Conservation (phyloP, 768 basidiomycete species). For the Hygrophorus russula region DNA sequence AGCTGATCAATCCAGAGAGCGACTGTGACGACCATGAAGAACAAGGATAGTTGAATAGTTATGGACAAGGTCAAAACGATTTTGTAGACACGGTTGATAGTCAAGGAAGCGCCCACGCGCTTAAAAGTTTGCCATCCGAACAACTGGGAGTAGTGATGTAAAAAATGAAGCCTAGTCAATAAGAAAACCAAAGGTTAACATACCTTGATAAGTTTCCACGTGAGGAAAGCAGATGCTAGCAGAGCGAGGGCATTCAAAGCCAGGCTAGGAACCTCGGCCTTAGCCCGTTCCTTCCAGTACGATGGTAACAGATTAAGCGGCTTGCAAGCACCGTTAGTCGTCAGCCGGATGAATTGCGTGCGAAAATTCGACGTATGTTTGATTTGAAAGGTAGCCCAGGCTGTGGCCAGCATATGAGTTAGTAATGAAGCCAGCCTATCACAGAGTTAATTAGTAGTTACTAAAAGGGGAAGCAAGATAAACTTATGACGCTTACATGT, state of each 20-base stretch:
- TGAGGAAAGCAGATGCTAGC: slow-evolving; percentile 49
- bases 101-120: slow-evolving; percentile 65
- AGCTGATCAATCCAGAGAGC: slow-evolving; percentile 73
- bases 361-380: slow-evolving; percentile 47
- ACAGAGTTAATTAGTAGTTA: slow-evolving; percentile 10
- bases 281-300: slow-evolving; percentile 54
- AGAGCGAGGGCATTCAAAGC: slow-evolving; percentile 51
- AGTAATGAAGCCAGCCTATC: slow-evolving; percentile 45
- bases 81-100: slow-evolving; percentile 68
- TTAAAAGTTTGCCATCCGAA: slow-evolving; percentile 89
- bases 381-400: slow-evolving; percentile 65
- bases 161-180: neutral
- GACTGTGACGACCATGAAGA: slow-evolving; percentile 63
- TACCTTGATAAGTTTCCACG: slow-evolving; percentile 70
- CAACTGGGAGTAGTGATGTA: slow-evolving; percentile 21
- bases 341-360: slow-evolving; percentile 39
- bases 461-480: neutral
- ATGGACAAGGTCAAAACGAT: slow-evolving; percentile 60
- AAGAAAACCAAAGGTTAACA: neutral
- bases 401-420: slow-evolving; percentile 64
- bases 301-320: slow-evolving; percentile 38
- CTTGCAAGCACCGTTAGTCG: slow-evolving; percentile 56
- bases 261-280: slow-evolving; percentile 55
- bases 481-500: slow-evolving; percentile 25
- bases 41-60: slow-evolving; percentile 62